A percentile compares a stretch with the other conserved stretches of the same genome.
Conservation (phyloP, 495 filamentous ascomycete species). For the Cudoniella acicularis region DNA sequence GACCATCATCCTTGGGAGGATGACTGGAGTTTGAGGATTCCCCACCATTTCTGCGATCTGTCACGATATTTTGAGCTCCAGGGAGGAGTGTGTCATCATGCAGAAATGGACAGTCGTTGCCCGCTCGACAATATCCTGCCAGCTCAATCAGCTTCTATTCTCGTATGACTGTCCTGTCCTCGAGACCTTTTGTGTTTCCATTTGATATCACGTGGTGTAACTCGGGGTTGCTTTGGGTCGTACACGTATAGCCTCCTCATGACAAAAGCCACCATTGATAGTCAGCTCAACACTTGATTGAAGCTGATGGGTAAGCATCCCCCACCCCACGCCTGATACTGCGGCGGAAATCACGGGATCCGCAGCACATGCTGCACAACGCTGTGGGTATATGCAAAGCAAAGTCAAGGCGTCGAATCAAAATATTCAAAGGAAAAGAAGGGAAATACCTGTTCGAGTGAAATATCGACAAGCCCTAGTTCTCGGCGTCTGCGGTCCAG, state of each 20-base stretch:
- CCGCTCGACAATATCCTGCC: slow-evolving; percentile 24
- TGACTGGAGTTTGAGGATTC: slow-evolving; percentile 1
- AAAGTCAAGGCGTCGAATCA: slow-evolving; percentile 7
- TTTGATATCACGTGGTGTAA: slow-evolving; percentile 17
- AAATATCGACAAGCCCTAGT: slow-evolving; percentile 24
- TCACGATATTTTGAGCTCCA: background rate
- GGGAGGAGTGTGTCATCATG: slow-evolving; percentile 19
- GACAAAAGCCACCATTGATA: slow-evolving; percentile 8
- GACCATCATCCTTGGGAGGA: slow-evolving; percentile 4
- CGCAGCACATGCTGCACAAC: slow-evolving; percentile 22
- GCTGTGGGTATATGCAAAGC: slow-evolving; percentile 14
- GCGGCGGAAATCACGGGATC: slow-evolving; percentile 22
- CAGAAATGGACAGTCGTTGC: slow-evolving; percentile 24
- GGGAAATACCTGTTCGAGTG: slow-evolving; percentile 17
- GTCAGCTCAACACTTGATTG: background rate
- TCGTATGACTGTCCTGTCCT: slow-evolving; percentile 11
- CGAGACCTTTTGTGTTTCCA: background rate
- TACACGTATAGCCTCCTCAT: slow-evolving; percentile 5
- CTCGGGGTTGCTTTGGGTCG: background rate
- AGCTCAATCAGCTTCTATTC: slow-evolving; percentile 8
- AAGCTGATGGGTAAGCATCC: background rate
- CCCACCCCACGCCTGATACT: slow-evolving; percentile 7
- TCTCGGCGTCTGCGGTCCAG: slow-evolving; percentile 1
- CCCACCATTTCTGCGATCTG: background rate
- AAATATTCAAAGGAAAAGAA: slow-evolving; percentile 20